phyloP scores from a whole-genome alignment of 202 grass and related monocot genomes.

The Brachypodium distachyon region DNA sequence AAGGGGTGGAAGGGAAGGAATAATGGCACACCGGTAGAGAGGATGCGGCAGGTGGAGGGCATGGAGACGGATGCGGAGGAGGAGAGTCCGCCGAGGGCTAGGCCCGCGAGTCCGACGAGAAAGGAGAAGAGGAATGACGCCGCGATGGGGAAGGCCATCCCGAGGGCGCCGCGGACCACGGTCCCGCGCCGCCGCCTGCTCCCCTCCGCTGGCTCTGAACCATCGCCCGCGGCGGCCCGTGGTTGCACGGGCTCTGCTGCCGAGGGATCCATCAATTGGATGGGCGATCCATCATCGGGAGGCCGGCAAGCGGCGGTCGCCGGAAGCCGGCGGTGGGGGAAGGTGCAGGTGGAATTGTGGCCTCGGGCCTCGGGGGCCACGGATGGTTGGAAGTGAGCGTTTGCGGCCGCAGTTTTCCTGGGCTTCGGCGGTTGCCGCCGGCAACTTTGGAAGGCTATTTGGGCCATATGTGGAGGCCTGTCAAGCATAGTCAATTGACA shows the following conservation, averaged over 20 bases:
- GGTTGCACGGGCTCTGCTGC: not conserved
- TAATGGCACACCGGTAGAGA: slow-evolving; percentile 59
- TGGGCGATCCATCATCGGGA: slow-evolving; percentile 12
- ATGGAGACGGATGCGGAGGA: slow-evolving; percentile 57
- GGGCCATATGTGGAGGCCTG: not conserved
- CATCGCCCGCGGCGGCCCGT: not conserved
- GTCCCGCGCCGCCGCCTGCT: not conserved
- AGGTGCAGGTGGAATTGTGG: not conserved
- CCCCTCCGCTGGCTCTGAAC: not conserved
- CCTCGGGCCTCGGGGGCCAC: no score
- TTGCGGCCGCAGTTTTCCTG: not conserved
- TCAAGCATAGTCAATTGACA: not conserved
- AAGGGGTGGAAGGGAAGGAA: not conserved
- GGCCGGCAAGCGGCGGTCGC: slow-evolving; percentile 23
- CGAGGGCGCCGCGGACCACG: slow-evolving; percentile 41
- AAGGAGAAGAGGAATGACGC: slow-evolving; percentile 82
- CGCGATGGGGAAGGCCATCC: slow-evolving; percentile 43
- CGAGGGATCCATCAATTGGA: slow-evolving; percentile 40
- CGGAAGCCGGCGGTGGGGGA: slow-evolving; percentile 18
- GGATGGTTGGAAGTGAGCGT: not conserved
- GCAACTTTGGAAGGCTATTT: not conserved
- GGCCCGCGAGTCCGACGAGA: slow-evolving; percentile 52
- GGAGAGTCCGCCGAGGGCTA: slow-evolving; percentile 59
- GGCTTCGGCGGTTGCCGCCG: not conserved
- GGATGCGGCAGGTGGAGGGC: slow-evolving; percentile 76